phyloP scores from a whole-genome alignment of 768 basidiomycete species.

The Coprinellus micaceus region DNA sequence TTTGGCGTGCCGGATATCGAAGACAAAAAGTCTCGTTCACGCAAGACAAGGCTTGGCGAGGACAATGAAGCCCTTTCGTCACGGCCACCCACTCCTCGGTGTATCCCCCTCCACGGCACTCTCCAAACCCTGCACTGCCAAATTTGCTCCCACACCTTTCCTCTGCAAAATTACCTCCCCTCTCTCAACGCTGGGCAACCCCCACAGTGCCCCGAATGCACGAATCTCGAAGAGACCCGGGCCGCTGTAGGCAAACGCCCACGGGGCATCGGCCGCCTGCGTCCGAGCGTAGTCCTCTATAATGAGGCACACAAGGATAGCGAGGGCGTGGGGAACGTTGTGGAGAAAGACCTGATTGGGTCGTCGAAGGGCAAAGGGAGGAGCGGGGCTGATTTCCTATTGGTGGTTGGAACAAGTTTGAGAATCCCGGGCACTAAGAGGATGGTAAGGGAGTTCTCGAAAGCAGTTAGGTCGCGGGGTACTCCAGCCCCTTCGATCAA shows the following conservation, averaged over 20 bases:
- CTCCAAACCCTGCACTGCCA: slow-evolving; percentile 77
- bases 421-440: slow-evolving; percentile 88
- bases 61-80: slow-evolving; percentile 16
- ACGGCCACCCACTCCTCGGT: slow-evolving; percentile 58
- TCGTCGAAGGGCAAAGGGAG: slow-evolving; percentile 62
- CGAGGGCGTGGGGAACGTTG: slow-evolving; percentile 80
- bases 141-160: slow-evolving; percentile 69
- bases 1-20: slow-evolving; percentile 79
- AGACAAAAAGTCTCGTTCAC: slow-evolving; percentile 50
- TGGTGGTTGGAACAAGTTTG: slow-evolving; percentile 89
- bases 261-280: slow-evolving; percentile 72
- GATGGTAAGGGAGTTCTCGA: slow-evolving; percentile 85
- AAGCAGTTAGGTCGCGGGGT: slow-evolving; percentile 61
- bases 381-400: slow-evolving; percentile 73
- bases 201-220: slow-evolving; percentile 79
- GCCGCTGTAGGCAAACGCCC: slow-evolving; percentile 74
- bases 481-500: slow-evolving; percentile 31
- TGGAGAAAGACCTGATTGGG: slow-evolving; percentile 77
- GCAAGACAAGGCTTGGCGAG: slow-evolving; percentile 36
- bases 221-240: slow-evolving; percentile 62
- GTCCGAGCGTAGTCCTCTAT: slow-evolving; percentile 88
- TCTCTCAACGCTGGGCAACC: slow-evolving; percentile 60
- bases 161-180: slow-evolving; percentile 58
- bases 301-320: slow-evolving; percentile 87
- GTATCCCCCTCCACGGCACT: slow-evolving; percentile 88